Conservation (phyloP, 306 rosid genomes). For the Rosa persica region DNA sequence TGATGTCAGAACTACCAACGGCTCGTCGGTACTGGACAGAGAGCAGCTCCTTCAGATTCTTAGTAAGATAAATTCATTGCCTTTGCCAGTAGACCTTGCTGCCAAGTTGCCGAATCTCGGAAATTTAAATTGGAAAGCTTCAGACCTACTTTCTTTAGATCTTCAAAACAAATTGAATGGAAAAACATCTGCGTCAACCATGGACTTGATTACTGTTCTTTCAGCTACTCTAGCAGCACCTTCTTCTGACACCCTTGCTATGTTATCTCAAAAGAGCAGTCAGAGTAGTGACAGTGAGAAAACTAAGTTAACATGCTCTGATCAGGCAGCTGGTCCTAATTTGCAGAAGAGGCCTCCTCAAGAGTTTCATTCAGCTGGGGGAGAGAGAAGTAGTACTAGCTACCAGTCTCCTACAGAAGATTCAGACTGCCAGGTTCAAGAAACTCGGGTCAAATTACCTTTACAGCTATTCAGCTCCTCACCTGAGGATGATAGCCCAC, state of each 20-base stretch:
- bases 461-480: slow-evolving; percentile 78
- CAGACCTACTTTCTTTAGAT: slow-evolving; percentile 40
- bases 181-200: slow-evolving; percentile 52
- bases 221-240: slow-evolving; percentile 65
- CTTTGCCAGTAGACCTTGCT: slow-evolving; percentile 73
- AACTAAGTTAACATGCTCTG: slow-evolving; percentile 44
- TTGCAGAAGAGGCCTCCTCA: slow-evolving; percentile 38
- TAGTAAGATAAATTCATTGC: slow-evolving; percentile 60
- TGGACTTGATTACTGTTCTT: slow-evolving; percentile 76
- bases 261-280: slow-evolving; percentile 58
- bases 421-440: slow-evolving; percentile 62
- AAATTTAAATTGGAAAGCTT: slow-evolving; percentile 40
- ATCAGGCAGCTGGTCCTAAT: slow-evolving; percentile 39
- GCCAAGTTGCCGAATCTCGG: slow-evolving; percentile 69
- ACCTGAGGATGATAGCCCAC: slow-evolving; percentile 52
- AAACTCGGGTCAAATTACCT: slow-evolving; percentile 60
- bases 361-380: slow-evolving; percentile 59
- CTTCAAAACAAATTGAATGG: slow-evolving; percentile 53
- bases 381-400: slow-evolving; percentile 83
- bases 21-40: slow-evolving; percentile 54
- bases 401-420: slow-evolving; percentile 81
- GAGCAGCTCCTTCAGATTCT: slow-evolving; percentile 82
- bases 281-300: slow-evolving; percentile 66
- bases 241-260: slow-evolving; percentile 45
- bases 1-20: slow-evolving; percentile 51